Base-by-base conservation (phyloP, 768 basidiomycete genomes). In the Russula lepida region DNA sequence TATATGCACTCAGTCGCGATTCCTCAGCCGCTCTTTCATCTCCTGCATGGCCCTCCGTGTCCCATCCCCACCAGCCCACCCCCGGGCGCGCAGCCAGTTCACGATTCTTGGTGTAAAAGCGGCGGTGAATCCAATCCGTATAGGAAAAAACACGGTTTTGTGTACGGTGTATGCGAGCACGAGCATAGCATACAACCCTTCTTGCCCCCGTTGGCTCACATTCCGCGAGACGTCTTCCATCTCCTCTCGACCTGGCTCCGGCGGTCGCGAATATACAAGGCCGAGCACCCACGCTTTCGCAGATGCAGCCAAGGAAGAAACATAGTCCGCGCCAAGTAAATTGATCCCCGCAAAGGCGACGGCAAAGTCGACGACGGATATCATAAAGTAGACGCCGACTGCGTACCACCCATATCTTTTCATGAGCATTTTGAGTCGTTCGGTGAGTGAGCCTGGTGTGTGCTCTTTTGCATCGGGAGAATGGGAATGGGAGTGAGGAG, bases 361-460 rank as follows among this genome's bases (percentile, higher is more conserved):
- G 37, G 82, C 75, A 71, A 98, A 93, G 72, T 99, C 97, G 70
- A 94, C 69, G 7, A 78, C 76, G 44, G 82, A 81, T 57, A 98
- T 71, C 53, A 86, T 70, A 64, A 86, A 47, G 77, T 99, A 99
- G 27, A 98, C 85, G 33, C 89, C 94, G 30, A 98, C 79, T 21
- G 97, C 93, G 70, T 95, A 95, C 90, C 91, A 93, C 32, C 95
- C 95, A 71, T 98, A 97, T 4, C 88, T 82, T 70, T 89, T 94
- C 61, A 94, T 86, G 60, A 98, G 86, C 66, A 83, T 80, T 69
- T 86, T 92, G 25, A 94, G 76, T 21, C 85, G 81, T 71, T 88
- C 82, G 1, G 87, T 83, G 58, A 92, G 76, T 0, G 84, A 74
- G 19, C 19, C 41, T 3, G 80, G 75, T 27, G 81, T n/a, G 76